Base-by-base conservation (phyloP, 257 asterid species). In the Solanum neorickii region DNA sequence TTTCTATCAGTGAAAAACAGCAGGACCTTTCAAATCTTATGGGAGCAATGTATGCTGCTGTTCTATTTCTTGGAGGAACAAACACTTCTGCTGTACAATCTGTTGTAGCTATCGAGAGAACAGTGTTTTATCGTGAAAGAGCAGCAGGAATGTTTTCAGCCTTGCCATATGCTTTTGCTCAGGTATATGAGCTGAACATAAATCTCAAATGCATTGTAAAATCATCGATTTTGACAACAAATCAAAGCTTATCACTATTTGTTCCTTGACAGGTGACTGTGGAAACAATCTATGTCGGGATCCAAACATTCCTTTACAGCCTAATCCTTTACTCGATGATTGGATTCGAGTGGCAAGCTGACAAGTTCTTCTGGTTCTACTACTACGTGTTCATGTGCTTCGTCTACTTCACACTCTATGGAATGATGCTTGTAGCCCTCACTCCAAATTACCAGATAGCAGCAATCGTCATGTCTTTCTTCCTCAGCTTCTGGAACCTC, bases 11-110 rank as follows among this genome's bases (percentile, higher is more conserved):
- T 73, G 89, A 89, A 52, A 94, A 93, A 85, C 91, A 93, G 27
- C 95, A 94, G 83, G 94, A 94, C 87, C 88, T 94, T n/a, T 87
- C 89, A 39, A 94, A 94, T 89, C 95, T 93, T 41, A 86, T 94
- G 0, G 96, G 96, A 89, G 96, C 96, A 72, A 94, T 93, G 94
- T 94, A 93, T 87, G 94, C 94, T 84, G 94, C 97, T 68, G 95
- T 94, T 65, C 87, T 94, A 70, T 94, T 94, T 89, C 93, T 94
- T 12, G 95, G 96, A 86, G 94, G 95, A 85, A 93, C 95, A 35
- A 93, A 94, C 52, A 94, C 94, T 78, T 92, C 93, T 39, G 94
- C 94, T 11, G 97, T 94, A 15, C 97, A 94, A 59, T 93, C 95
- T 20, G 97, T 94, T 29, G 97, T 94, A 3, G 95, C 97, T 15